phyloP scores from a whole-genome alignment of 495 filamentous ascomycete species.

The Trichoderma orchidacearum region DNA sequence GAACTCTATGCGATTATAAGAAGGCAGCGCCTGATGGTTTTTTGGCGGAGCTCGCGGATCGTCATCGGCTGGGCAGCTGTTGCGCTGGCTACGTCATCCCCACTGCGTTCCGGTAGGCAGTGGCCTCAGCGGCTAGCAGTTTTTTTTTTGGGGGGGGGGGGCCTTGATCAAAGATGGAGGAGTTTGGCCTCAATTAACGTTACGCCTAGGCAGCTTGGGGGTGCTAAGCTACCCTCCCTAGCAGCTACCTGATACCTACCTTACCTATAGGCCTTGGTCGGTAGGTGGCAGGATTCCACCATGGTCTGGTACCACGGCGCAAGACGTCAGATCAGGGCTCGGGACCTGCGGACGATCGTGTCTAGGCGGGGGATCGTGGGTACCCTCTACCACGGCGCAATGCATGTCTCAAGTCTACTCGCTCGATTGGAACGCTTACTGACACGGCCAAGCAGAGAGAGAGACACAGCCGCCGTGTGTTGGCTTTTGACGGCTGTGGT shows the following conservation, averaged over 20 bases:
- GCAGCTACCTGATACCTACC: too few species aligned
- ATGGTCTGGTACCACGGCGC: too few species aligned
- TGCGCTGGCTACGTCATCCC: conserved; percentile 4
- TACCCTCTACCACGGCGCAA: not conserved
- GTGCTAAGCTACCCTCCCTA: too few species aligned
- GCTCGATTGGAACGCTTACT: not conserved
- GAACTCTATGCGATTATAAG: not conserved
- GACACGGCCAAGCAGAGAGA: not conserved
- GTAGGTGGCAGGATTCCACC: too few species aligned
- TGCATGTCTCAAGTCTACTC: not conserved
- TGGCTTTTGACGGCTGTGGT: not conserved
- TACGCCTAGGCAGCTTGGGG: not conserved
- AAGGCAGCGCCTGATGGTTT: not conserved
- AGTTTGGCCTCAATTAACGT: not conserved
- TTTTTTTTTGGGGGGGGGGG: too few species aligned
- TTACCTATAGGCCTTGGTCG: too few species aligned
- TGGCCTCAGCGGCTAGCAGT: not conserved
- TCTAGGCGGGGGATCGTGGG: not conserved
- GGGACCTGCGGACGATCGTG: not conserved
- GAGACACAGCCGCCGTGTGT: not conserved
- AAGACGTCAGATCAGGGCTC: not conserved
- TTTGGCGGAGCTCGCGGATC: not conserved
- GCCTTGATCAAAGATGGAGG: not conserved
- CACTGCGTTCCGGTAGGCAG: not conserved
- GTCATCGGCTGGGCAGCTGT: not conserved